Conservation (phyloP, 768 basidiomycete genomes). For the Kwoniella mangroviensis region DNA sequence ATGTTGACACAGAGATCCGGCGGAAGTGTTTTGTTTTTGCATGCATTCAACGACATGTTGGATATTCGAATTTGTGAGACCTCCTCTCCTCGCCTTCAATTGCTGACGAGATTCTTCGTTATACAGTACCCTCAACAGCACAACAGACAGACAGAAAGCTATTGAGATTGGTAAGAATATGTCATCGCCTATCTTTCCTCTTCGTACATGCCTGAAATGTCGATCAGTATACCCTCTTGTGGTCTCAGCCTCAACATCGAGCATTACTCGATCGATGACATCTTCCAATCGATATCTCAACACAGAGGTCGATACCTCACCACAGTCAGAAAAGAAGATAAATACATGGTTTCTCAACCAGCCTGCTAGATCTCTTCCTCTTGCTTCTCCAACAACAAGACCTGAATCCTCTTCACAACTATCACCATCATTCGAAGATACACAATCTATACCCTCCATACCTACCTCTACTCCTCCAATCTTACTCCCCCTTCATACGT, state of each 20-base stretch:
- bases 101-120: neutral
- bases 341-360: constrained; percentile 22
- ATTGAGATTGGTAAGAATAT: too few relatives aligned
- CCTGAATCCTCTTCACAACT: neutral
- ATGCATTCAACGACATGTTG: neutral
- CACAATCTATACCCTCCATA: neutral
- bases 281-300: neutral
- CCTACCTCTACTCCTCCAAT: neutral
- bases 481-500: constrained; percentile 5
- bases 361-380: neutral
- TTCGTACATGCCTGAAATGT: neutral
- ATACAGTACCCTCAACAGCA: neutral
- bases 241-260: neutral
- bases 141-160: too few relatives aligned
- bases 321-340: constrained; percentile 7
- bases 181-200: neutral
- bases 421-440: neutral
- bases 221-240: neutral
- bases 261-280: too few relatives aligned
- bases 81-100: too few relatives aligned
- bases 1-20: too few relatives aligned
- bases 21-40: too few relatives aligned
- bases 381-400: constrained; percentile 12
- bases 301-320: neutral
- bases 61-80: neutral